Conservation (phyloP, 306 rosid genomes). For the Medicago arabica region DNA sequence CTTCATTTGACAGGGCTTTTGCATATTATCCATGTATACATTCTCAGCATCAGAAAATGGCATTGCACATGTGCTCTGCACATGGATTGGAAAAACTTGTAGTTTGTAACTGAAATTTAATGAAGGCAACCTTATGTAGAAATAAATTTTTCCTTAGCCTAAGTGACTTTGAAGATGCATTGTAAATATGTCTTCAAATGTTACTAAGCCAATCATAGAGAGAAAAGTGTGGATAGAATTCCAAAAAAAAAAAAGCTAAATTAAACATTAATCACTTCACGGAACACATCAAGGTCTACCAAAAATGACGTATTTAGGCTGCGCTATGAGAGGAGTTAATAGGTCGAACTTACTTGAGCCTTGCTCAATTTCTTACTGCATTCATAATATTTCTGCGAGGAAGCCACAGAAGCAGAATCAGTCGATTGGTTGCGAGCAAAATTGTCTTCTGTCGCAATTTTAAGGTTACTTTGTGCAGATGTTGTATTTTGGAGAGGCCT, state of each 20-base stretch:
- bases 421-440: slow-evolving; percentile 49
- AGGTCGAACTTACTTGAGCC: slow-evolving; percentile 58
- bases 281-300: background rate
- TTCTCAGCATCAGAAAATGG: slow-evolving; percentile 47
- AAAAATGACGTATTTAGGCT: background rate
- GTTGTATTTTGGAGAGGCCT: slow-evolving; percentile 38
- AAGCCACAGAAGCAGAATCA: slow-evolving; percentile 48
- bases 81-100: slow-evolving; percentile 40
- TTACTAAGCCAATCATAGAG: background rate
- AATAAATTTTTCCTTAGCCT: slow-evolving; percentile 37
- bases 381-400: slow-evolving; percentile 47
- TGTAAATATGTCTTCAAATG: background rate
- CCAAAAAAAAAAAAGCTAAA: background rate
- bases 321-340: background rate
- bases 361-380: slow-evolving; percentile 60
- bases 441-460: slow-evolving; percentile 52
- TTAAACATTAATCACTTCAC: background rate
- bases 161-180: slow-evolving; percentile 7
- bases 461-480: slow-evolving; percentile 42
- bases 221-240: background rate
- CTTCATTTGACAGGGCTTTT: slow-evolving; percentile 49
- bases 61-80: slow-evolving; percentile 65
- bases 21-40: slow-evolving; percentile 57
- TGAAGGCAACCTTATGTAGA: slow-evolving; percentile 42
- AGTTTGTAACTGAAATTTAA: background rate